Evolutionary conservation across 768 basidiomycete genomes (phyloP), one percentile per base, ranked within the genome.

Genomic region (Cystoderma amianthinum): DNA sequence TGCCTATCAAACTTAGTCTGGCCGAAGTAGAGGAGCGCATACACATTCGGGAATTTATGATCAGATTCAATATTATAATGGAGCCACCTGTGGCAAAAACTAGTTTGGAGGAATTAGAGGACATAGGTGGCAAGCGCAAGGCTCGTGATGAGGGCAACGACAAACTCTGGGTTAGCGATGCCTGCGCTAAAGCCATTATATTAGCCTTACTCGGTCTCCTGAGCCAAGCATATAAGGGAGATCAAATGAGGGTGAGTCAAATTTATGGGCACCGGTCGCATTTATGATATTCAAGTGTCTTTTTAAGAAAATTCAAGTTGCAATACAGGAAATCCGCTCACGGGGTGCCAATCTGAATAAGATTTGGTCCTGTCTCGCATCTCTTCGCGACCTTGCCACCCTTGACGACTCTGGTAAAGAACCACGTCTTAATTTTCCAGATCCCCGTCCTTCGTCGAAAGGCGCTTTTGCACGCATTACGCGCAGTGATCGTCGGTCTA

Each of bases 1-100:
- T 85, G 4, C 64, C 63, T 1, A 63, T 68, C 10, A 50, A 48
- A 21, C 60, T 83, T 11, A 59, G 65, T 4, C 60, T 64, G 28
- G 52, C 63, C 1, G 72, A 76, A 30, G 76, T 71, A 1, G 70
- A 83, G 46, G 67, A 71, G 19, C 78, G 86, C 7, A 72, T 89
- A 36, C 65, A 76, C 48, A 80, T 89, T 32, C 78, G 87, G 43
- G 87, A 90, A 58, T 91, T 88, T 54, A 54, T 76, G 9, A 53
- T 84, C 36, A 72, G 87, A 23, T 89, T 89, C 47, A 64, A 67
- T 1, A 62, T 66, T 20, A 42, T 76, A 12, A 57, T 81, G 48
- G 74, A 77, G 19, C 65, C 65, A 9, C 37, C 50, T 11, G 51
- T 62, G 32, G 55, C 76, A 36, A 67, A 70, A 46, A 45, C 58